Base-by-base conservation (phyloP, 768 basidiomycete genomes). In the Infundibulicybe gibba region DNA sequence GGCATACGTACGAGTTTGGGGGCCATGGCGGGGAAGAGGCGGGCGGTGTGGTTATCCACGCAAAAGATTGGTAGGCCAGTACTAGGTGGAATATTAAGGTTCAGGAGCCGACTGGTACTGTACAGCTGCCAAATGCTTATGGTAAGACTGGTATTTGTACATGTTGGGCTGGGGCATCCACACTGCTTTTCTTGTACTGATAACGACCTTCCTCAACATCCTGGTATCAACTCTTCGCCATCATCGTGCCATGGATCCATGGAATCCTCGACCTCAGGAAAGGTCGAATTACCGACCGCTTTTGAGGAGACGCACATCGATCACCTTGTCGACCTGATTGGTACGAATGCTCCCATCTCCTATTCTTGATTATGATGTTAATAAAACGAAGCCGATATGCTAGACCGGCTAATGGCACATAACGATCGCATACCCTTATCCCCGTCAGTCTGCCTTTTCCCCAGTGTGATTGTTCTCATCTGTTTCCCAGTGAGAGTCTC, bases 361-460 rank as follows among this genome's bases (percentile, higher is more conserved):
- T 46, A 20, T 47, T 54, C 46, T 57, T 42, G 20, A 54, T 48
- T 46, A 45, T 44, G 41, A 40, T 43, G 43, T 53, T 60, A 50
- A 52, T 49, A 46, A 33, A 38, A 53, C 64, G 21, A 64, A 94
- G 93, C 92, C 58, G 90, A 94, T 68, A 98, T 98, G 94, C 81
- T 99, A 57, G 83, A 94, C 61, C 88, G 94, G 53, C 74, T 99
- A 59, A 94, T 97, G 69, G 74, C 79, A 45, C 92, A 97, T 79
- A 99, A 99, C 75, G 95, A 99, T 74, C 83, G 81, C 62, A 93
- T 99, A 65, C 88, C 92, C 48, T 75, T 98, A 52, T 83, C 84
- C 33, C 86, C 92, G 81, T 92, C 74, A 58, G 81, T 74, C 48
- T 40, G 52, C 38, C 37, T 53, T 40, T 49, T 48, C 52, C 33